Evolutionary conservation across 139 green algal species (phyloP), one percentile per base, ranked within the genome.

Genomic region (Dunaliella primolecta): DNA sequence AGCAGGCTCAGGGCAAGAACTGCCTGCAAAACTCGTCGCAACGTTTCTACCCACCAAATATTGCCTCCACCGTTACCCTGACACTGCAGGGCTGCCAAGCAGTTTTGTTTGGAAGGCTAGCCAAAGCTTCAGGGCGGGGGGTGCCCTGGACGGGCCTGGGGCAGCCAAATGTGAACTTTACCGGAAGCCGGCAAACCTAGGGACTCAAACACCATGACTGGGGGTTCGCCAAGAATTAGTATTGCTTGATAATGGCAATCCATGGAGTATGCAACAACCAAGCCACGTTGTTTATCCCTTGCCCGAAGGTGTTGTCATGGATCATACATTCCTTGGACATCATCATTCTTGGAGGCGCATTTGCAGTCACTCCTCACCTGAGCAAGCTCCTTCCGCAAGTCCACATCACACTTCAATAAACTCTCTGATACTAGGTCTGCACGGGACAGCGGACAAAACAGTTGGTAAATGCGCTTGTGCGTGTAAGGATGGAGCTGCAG

Each of bases 321-420:
- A 20, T 29, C 56, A 72, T 23, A 20, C 56, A 72, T 20, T 72
- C 56, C 56, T 72, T 20, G 20, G 20, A 20, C 56, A 23, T 29
- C 56, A 23, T 23, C 56, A 72, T 23, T 72, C 36, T 36, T 15
- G 36, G 31, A 32, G 31, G 31, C 76, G 21, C 29, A n/a, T 30
- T 32, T 32, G 0, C 76, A 27, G 35, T 1, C 31, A 33, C 74
- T 71, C 1, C 80, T 37, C 29, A 83, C 80, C 46, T 80, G 57
- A 88, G 94, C 98, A 64, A 98, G 88, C 56, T 98, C 95, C 80
- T 94, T 93, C 36, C 95, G 91, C 38, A 97, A 85, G 83, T 99
- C 96, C 77, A 97, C 91, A 82, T 99, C 96, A 25, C 92, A 96
- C 35, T 90, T 91, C 82, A 91, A 91, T 70, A 98, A 93, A 78